Percentiles rank a stretch among this genome's conserved stretches.
phyloP scores from a whole-genome alignment of 2,329 filamentous ascomycete species.

The Pezicula neosporulosa region DNA sequence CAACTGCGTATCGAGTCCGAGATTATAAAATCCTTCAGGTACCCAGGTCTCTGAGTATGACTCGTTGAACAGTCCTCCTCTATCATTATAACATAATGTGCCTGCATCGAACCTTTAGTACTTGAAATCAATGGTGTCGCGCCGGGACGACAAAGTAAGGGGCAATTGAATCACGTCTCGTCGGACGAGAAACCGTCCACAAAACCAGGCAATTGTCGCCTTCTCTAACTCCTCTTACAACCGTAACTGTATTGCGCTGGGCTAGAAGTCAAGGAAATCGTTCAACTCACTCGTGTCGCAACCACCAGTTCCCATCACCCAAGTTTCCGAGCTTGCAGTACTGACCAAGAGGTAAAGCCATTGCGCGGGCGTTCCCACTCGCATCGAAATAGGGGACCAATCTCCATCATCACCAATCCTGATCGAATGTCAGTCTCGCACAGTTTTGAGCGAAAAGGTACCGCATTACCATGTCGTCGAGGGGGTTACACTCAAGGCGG shows the following conservation, averaged over 20 bases:
- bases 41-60: slow-evolving; percentile 53
- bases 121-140: too few species aligned
- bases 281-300: slow-evolving; percentile 36
- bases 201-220: too few species aligned
- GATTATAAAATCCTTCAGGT: slow-evolving; percentile 29
- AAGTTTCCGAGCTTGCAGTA: slow-evolving; percentile 68
- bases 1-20: slow-evolving; percentile 57
- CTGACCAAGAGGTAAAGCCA: slow-evolving; percentile 56
- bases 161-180: too few species aligned
- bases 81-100: slow-evolving; percentile 48
- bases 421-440: slow-evolving; percentile 1
- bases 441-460: neutral
- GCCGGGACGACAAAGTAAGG: too few species aligned
- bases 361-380: slow-evolving; percentile 50
- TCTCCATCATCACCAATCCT: slow-evolving; percentile 65
- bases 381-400: slow-evolving; percentile 69
- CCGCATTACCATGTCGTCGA: slow-evolving; percentile 21
- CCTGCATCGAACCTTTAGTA: slow-evolving; percentile 30
- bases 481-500: slow-evolving; percentile 22
- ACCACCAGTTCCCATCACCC: slow-evolving; percentile 59
- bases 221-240: too few species aligned
- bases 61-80: slow-evolving; percentile 57
- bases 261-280: slow-evolving; percentile 4
- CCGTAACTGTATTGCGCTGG: neutral
- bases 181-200: too few species aligned